Percentiles rank a stretch among this genome's conserved stretches.
These are phyloP conservation scores for Penicillium sp. DNA, from an alignment of 2,329 filamentous ascomycete species.

Conservation along the genomic window DNA sequence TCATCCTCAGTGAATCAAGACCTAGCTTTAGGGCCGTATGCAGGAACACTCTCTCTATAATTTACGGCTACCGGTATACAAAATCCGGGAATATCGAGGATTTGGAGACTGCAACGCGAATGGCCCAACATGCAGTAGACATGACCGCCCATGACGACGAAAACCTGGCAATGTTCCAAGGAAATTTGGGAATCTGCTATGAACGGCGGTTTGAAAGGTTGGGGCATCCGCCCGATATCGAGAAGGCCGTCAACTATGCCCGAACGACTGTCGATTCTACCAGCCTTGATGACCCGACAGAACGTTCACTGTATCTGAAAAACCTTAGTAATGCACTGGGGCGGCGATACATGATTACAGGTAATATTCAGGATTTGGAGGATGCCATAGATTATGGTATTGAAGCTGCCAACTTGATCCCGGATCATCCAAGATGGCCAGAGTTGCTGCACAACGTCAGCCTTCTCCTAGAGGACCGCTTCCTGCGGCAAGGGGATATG, in stretches of 20 bases:
- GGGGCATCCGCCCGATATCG: not conserved
- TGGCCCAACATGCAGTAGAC: not conserved
- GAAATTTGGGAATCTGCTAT: not conserved
- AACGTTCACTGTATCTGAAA: not conserved
- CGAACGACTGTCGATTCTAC: not conserved
- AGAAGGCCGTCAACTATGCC: conserved; percentile 1
- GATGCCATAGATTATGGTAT: too few species aligned
- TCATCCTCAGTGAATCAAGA: not conserved
- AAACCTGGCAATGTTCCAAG: not conserved
- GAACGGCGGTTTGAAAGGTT: conserved; percentile 1
- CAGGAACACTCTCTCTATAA: not conserved
- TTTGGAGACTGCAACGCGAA: conserved; percentile 6
- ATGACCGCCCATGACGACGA: not conserved
- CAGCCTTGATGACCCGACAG: not conserved
- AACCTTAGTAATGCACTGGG: not conserved
- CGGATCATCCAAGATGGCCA: too few species aligned
- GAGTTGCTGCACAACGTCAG: too few species aligned
- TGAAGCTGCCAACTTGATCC: too few species aligned
- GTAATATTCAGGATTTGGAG: too few species aligned
- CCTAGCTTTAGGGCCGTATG: not conserved
- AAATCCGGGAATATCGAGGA: conserved; percentile 1
- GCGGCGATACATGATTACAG: not conserved
- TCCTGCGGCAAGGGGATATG: too few species aligned
- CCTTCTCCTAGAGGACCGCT: too few species aligned
- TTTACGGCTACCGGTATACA: not conserved